Evolutionary conservation across 257 asterid species (phyloP).

Genomic region (Gentiana dahurica): DNA sequence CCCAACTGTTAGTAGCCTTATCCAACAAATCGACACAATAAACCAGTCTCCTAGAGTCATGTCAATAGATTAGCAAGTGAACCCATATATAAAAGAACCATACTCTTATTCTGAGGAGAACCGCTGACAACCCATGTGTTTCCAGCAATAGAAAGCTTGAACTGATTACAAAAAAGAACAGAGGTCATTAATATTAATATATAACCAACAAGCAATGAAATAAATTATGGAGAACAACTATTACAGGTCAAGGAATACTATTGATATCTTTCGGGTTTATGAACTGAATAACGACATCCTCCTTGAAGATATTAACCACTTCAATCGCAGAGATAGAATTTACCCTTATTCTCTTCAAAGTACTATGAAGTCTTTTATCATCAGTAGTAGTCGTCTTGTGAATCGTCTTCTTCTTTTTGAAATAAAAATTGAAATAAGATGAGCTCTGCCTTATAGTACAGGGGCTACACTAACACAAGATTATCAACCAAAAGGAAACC

Average conservation of each 20-base stretch:
- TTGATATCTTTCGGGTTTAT: slow-evolving; percentile 44
- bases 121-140: slow-evolving; percentile 84
- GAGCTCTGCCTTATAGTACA: too few species aligned
- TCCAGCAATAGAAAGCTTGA: slow-evolving; percentile 71
- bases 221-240: neutral
- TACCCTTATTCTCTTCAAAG: slow-evolving; percentile 75
- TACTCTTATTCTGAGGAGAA: slow-evolving; percentile 71
- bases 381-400: slow-evolving; percentile 54
- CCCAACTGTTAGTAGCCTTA: neutral
- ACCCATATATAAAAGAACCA: slow-evolving; percentile 5
- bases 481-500: too few species aligned
- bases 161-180: slow-evolving; percentile 16
- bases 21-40: neutral
- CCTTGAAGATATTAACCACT: slow-evolving; percentile 75
- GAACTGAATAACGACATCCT: slow-evolving; percentile 66
- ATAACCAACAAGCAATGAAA: neutral
- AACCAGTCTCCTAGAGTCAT: neutral
- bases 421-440: neutral
- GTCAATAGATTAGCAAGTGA: neutral
- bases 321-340: slow-evolving; percentile 67
- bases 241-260: neutral
- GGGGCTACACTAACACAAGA: too few species aligned
- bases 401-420: slow-evolving; percentile 85
- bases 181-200: neutral
- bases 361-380: slow-evolving; percentile 72